Percentiles rank a stretch among this genome's conserved stretches.
Conservation (phyloP, 2,329 filamentous ascomycete genomes). For the Cercospora sp. region DNA sequence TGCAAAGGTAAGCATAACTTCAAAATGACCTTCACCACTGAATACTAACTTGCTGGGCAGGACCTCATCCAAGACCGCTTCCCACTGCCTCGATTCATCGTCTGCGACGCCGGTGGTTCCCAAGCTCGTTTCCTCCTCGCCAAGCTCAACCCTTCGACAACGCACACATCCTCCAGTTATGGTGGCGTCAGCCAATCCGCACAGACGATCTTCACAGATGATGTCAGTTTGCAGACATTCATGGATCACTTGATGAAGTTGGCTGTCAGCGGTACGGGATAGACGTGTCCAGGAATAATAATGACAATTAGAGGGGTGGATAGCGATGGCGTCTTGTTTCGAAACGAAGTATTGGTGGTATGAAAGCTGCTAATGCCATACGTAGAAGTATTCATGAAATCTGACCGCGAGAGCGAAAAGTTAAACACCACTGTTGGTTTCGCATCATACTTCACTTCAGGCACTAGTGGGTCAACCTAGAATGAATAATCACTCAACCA, state of each 20-base stretch:
- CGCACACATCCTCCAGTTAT: slow-evolving; percentile 89
- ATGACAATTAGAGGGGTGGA: not conserved
- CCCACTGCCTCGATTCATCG: slow-evolving; percentile 96
- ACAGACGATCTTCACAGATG: slow-evolving; percentile 98
- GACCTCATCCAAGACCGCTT: slow-evolving; percentile 97
- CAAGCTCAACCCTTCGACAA: slow-evolving; percentile 96
- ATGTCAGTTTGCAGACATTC: slow-evolving; percentile 96
- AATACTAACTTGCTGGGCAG: slow-evolving; percentile 47
- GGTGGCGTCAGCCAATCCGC: slow-evolving; percentile 86
- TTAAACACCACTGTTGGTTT: not conserved
- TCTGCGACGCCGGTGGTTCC: slow-evolving; percentile 96
- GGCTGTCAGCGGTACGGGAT: slow-evolving; percentile 42
- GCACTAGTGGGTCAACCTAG: not conserved
- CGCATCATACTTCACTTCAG: not conserved
- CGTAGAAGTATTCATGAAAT: not conserved
- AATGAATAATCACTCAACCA: not conserved
- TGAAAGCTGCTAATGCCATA: not conserved
- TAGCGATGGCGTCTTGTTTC: not conserved
- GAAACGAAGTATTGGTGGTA: not conserved
- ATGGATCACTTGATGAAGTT: slow-evolving; percentile 99
- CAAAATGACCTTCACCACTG: not conserved
- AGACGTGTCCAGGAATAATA: slow-evolving; percentile 13
- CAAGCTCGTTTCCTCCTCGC: slow-evolving; percentile 95
- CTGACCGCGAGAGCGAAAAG: not conserved
- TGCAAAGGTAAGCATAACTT: slow-evolving; percentile 67